Evolutionary conservation across 495 filamentous ascomycete species (phyloP).

Genomic region (Tuber brumale): DNA sequence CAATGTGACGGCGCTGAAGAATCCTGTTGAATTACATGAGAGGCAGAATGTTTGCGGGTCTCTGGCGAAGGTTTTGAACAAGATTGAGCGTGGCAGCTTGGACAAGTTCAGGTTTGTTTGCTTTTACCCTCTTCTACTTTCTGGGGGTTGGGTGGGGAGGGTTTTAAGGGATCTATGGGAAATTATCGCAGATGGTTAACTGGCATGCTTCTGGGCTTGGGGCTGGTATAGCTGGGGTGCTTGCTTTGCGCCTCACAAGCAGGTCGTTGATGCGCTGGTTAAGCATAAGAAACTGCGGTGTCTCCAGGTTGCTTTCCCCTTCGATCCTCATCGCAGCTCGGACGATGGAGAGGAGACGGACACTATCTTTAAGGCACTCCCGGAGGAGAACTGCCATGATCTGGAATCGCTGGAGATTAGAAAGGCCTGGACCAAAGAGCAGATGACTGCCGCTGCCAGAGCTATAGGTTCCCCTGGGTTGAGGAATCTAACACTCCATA

Average conservation of each 20-base stretch:
- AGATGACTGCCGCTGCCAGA: slow-evolving; percentile 6
- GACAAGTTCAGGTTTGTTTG: slow-evolving; percentile 10
- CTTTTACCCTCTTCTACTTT: neutral
- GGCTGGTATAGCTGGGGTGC: neutral
- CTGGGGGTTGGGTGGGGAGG: neutral
- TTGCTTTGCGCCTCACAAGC: neutral
- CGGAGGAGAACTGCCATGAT: neutral
- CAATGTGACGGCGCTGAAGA: neutral
- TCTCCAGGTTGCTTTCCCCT: neutral
- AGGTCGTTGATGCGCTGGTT: slow-evolving; percentile 8
- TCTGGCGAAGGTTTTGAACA: slow-evolving; percentile 5
- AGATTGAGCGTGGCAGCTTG: slow-evolving; percentile 13
- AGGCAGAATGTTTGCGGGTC: neutral
- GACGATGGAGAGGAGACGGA: neutral
- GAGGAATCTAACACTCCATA: neutral
- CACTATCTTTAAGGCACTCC: slow-evolving; percentile 2
- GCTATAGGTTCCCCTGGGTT: neutral
- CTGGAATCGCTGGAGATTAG: slow-evolving; percentile 4
- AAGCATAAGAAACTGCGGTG: slow-evolving; percentile 14
- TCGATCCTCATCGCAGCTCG: neutral
- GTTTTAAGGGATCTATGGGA: neutral
- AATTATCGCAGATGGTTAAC: slow-evolving; percentile 2
- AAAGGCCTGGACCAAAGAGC: neutral
- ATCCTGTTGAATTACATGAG: neutral
- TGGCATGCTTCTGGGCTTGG: neutral